Percentiles rank a stretch among this genome's conserved stretches.
Conservation (phyloP, 2,329 filamentous ascomycete genomes). For the Xylariaceae sp. region DNA sequence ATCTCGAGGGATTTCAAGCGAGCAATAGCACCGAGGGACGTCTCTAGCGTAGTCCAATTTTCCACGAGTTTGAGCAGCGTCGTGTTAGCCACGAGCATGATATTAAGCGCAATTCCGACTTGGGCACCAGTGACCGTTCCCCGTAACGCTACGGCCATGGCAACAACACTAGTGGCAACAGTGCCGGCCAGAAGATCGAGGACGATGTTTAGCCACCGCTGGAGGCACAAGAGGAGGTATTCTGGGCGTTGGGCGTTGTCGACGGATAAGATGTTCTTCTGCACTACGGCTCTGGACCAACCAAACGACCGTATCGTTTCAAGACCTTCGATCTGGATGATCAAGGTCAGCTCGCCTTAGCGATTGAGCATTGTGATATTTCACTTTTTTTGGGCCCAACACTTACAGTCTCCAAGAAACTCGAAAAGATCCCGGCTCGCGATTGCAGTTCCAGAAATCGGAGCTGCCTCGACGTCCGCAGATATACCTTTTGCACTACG, state of each 20-base stretch:
- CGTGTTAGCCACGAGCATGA: slow-evolving; percentile 35
- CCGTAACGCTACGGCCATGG: slow-evolving; percentile 25
- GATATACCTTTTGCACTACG: slow-evolving; percentile 47
- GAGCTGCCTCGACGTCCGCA: slow-evolving; percentile 54
- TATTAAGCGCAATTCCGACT: slow-evolving; percentile 37
- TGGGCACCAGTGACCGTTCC: slow-evolving; percentile 28
- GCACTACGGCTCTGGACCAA: slow-evolving; percentile 35
- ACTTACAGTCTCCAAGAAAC: slow-evolving; percentile 24
- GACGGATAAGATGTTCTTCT: slow-evolving; percentile 29
- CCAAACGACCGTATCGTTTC: slow-evolving; percentile 47
- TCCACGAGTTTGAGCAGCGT: slow-evolving; percentile 35
- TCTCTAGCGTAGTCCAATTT: slow-evolving; percentile 35
- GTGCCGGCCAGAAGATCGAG: slow-evolving; percentile 47
- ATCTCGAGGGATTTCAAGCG: slow-evolving; percentile 33
- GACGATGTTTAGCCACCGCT: slow-evolving; percentile 50
- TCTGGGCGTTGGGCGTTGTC: slow-evolving; percentile 47
- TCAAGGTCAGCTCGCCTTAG: background rate
- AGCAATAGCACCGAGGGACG: slow-evolving; percentile 35
- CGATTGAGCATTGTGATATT: slow-evolving; percentile 17
- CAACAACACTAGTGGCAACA: slow-evolving; percentile 39
- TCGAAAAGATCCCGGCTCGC: slow-evolving; percentile 39
- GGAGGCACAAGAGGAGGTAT: slow-evolving; percentile 47
- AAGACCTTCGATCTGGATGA: slow-evolving; percentile 33
- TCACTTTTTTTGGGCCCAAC: background rate
- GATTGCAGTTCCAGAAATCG: slow-evolving; percentile 53